Conservation (phyloP, 176 grass and related monocot genomes). For the Tillandsia fasciculata region DNA sequence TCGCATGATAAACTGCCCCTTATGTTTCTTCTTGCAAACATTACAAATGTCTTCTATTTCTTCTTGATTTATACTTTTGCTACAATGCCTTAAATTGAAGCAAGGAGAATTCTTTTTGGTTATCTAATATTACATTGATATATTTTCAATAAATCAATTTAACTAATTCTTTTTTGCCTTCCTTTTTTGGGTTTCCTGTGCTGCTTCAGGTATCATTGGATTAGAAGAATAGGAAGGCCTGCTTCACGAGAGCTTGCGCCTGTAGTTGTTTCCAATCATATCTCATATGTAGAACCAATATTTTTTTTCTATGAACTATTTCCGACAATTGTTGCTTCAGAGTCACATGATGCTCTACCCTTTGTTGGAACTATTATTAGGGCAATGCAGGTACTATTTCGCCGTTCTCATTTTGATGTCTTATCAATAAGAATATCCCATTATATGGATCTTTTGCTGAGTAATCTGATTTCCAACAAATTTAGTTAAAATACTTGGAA, state of each 20-base stretch:
- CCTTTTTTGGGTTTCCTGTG: neutral
- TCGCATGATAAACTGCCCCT: no score
- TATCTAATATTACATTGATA: neutral
- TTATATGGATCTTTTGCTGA: slow-evolving; percentile 6
- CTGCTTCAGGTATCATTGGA: slow-evolving; percentile 77
- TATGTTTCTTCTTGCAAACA: no score
- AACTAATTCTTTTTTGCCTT: neutral
- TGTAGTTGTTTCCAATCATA: slow-evolving; percentile 93
- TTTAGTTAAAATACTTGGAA: neutral
- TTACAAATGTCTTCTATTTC: neutral
- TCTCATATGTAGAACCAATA: slow-evolving; percentile 92
- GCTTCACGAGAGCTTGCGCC: slow-evolving; percentile 79
- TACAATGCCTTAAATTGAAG: neutral
- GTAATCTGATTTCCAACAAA: slow-evolving; percentile 18
- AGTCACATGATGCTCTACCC: slow-evolving; percentile 88
- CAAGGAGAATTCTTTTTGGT: neutral
- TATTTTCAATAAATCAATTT: neutral
- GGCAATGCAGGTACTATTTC: slow-evolving; percentile 74
- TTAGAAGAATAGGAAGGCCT: slow-evolving; percentile 83
- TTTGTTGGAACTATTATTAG: slow-evolving; percentile 96
- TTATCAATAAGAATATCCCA: slow-evolving; percentile 2
- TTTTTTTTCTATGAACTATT: slow-evolving; percentile 94
- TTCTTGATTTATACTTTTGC: neutral
- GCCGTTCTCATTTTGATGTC: neutral
- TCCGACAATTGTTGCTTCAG: slow-evolving; percentile 94